These are phyloP conservation scores for Penstemon barbatus DNA, from an alignment of 257 asterid species.

Conservation along the genomic window DNA sequence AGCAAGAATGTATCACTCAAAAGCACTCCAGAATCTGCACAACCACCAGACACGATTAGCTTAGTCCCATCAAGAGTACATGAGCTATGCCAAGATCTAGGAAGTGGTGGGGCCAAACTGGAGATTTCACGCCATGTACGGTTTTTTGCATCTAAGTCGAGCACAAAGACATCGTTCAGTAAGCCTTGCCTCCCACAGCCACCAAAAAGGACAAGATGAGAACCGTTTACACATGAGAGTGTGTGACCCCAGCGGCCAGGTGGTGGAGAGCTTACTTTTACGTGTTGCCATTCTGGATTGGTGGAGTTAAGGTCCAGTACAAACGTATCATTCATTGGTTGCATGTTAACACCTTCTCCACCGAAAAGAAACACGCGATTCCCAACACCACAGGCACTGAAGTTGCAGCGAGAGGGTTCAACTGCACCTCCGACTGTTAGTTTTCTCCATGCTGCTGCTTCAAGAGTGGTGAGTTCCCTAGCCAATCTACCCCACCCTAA, in stretches of 20 bases:
- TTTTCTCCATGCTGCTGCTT: constrained; percentile 93
- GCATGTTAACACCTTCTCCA: constrained; percentile 98
- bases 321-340: constrained; percentile 90
- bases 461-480: constrained; percentile 85
- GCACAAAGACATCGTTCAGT: constrained; percentile 83
- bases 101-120: constrained; percentile 94
- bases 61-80: constrained; percentile 94
- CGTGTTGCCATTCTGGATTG: constrained; percentile 81
- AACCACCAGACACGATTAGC: constrained; percentile 94
- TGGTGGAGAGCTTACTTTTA: constrained; percentile 85
- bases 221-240: constrained; percentile 86
- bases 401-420: constrained; percentile 96
- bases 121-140: constrained; percentile 93
- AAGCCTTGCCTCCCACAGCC: constrained; percentile 96
- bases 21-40: constrained; percentile 90
- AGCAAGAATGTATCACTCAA: constrained; percentile 83
- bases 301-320: constrained; percentile 79
- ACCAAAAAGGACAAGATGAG: constrained; percentile 83
- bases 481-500: constrained; percentile 91
- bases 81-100: constrained; percentile 98
- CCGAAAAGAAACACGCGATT: constrained; percentile 89
- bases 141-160: constrained; percentile 85
- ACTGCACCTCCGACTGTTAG: constrained; percentile 81
- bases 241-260: constrained; percentile 99
- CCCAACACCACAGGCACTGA: constrained; percentile 96